Percentiles rank a stretch among this genome's conserved stretches.
Conservation (phyloP, 2,329 filamentous ascomycete species). For the Grosmannia serpens region DNA sequence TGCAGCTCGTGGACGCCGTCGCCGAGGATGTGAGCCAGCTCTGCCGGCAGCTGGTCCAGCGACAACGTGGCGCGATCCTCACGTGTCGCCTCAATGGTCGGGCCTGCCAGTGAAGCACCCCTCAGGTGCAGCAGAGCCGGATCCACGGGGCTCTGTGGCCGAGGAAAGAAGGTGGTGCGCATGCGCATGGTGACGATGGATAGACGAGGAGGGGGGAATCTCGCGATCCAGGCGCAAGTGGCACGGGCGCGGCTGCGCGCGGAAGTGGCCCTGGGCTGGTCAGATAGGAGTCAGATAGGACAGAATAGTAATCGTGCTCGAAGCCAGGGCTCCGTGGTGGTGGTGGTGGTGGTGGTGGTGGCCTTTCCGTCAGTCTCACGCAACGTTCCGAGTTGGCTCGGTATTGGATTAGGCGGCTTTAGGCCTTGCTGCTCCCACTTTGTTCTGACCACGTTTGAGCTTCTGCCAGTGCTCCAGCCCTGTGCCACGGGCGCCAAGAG, state of each 20-base stretch:
- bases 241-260: too few relatives aligned
- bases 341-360: not conserved
- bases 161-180: conserved; percentile 67
- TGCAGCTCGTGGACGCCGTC: conserved; percentile 57
- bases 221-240: not conserved
- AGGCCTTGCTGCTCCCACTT: not conserved
- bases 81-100: conserved; percentile 50
- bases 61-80: conserved; percentile 70
- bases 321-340: not conserved
- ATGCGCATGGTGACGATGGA: conserved; percentile 52
- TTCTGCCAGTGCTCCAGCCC: not conserved
- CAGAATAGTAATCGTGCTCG: too few relatives aligned
- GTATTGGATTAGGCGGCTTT: not conserved
- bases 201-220: not conserved
- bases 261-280: too few relatives aligned
- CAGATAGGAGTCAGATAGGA: too few relatives aligned
- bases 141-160: conserved; percentile 51
- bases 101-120: conserved; percentile 41
- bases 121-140: conserved; percentile 50
- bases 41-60: conserved; percentile 59
- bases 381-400: not conserved
- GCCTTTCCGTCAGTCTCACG: not conserved
- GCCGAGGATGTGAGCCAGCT: conserved; percentile 51
- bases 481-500: not conserved
- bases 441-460: not conserved